phyloP scores from a whole-genome alignment of 2,329 filamentous ascomycete genomes.

The Hypoxylon sp. region DNA sequence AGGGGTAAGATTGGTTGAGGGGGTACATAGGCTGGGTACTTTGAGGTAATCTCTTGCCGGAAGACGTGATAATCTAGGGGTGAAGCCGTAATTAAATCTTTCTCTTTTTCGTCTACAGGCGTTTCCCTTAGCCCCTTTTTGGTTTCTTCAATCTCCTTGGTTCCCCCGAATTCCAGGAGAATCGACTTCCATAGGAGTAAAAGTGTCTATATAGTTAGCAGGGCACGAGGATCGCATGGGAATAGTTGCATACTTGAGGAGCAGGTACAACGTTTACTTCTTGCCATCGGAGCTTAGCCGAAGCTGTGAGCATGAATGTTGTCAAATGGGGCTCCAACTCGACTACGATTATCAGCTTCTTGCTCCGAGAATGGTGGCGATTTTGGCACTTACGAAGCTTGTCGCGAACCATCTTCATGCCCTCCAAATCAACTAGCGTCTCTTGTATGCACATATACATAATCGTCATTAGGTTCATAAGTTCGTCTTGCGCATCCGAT shows the following conservation, averaged over 20 bases:
- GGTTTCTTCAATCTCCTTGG: conserved; percentile 77
- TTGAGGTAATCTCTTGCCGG: conserved; percentile 95
- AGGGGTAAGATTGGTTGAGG: conserved; percentile 86
- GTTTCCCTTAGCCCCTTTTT: conserved; percentile 80
- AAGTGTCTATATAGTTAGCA: conserved; percentile 69
- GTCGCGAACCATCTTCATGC: conserved; percentile 62
- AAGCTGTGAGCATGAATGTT: conserved; percentile 78
- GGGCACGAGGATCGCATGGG: not conserved
- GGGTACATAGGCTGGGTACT: conserved; percentile 96
- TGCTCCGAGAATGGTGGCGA: not conserved
- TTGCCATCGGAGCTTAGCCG: conserved; percentile 80
- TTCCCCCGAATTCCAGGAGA: conserved; percentile 86
- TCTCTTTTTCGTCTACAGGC: conserved; percentile 71
- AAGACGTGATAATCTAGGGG: conserved; percentile 97
- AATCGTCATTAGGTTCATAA: conserved; percentile 74
- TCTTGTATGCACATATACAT: conserved; percentile 73
- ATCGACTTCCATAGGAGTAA: conserved; percentile 94
- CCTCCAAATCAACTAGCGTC: conserved; percentile 66
- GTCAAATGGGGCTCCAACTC: conserved; percentile 77
- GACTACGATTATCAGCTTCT: conserved; percentile 58
- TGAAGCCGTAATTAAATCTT: conserved; percentile 89
- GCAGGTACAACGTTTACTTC: conserved; percentile 73
- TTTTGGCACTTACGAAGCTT: conserved; percentile 65
- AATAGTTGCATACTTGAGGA: conserved; percentile 67
- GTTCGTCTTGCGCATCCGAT: conserved; percentile 70